phyloP scores from a whole-genome alignment of 352 stramenopile species.

The Pythium coloratum region DNA sequence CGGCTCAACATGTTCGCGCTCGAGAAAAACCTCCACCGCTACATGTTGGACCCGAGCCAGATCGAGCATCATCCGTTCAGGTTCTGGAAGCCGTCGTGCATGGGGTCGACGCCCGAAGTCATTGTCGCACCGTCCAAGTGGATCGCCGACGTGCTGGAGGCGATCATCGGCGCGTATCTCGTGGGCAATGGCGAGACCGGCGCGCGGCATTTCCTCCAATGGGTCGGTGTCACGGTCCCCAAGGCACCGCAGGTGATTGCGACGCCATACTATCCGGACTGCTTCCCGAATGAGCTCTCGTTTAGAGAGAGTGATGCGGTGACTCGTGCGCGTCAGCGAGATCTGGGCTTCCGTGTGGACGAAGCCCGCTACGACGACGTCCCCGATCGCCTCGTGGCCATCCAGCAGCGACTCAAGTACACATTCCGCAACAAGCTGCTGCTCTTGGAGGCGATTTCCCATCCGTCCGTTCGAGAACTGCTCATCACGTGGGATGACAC shows the following conservation, averaged over 20 bases:
- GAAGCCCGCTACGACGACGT: slow-evolving; percentile 56
- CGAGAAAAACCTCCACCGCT: slow-evolving; percentile 57
- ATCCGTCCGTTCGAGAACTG: slow-evolving; percentile 70
- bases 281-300: slow-evolving; percentile 58
- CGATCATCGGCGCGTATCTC: slow-evolving; percentile 79
- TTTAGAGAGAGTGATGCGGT: slow-evolving; percentile 30
- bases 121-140: slow-evolving; percentile 80
- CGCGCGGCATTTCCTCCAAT: slow-evolving; percentile 72
- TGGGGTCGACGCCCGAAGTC: slow-evolving; percentile 74
- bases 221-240: slow-evolving; percentile 69
- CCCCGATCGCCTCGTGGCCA: slow-evolving; percentile 42
- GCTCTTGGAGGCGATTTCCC: slow-evolving; percentile 75
- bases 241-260: slow-evolving; percentile 44
- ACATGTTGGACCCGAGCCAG: slow-evolving; percentile 75
- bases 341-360: slow-evolving; percentile 50
- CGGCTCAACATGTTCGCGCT: slow-evolving; percentile 76
- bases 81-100: slow-evolving; percentile 87
- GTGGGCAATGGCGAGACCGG: slow-evolving; percentile 70
- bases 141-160: slow-evolving; percentile 84
- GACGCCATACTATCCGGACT: slow-evolving; percentile 64
- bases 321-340: slow-evolving; percentile 22
- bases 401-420: slow-evolving; percentile 83
- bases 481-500: slow-evolving; percentile 48
- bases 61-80: slow-evolving; percentile 84
- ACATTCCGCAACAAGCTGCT: slow-evolving; percentile 77